phyloP scores from a whole-genome alignment of 2,329 filamentous ascomycete species.

The Aspergillus sergii region DNA sequence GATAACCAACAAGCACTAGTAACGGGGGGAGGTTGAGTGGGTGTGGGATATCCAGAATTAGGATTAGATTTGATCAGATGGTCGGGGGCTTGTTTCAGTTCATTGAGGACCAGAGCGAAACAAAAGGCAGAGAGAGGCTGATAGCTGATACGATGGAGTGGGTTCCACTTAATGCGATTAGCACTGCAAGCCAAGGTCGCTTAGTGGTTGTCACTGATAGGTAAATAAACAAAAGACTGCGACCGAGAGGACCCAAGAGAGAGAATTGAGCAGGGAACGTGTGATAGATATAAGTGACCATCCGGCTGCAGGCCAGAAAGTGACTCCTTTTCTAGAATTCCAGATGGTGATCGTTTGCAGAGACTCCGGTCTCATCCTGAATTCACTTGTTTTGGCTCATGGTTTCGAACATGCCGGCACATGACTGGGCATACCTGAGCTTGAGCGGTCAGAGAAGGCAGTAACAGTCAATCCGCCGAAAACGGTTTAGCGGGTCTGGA shows the following conservation, averaged over 20 bases:
- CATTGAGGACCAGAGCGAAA: not conserved
- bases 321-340: not conserved
- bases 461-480: not conserved
- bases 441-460: not conserved
- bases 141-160: conserved; percentile 4
- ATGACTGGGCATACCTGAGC: not conserved
- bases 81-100: conserved; percentile 6
- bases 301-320: not conserved
- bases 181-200: conserved; percentile 6
- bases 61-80: conserved; percentile 6
- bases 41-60: conserved; percentile 1
- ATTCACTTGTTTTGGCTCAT: not conserved
- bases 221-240: conserved; percentile 12
- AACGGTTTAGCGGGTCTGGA: not conserved
- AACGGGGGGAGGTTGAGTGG: not conserved
- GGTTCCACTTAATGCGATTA: conserved; percentile 7
- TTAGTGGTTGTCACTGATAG: not conserved
- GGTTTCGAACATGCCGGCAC: not conserved
- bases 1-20: conserved; percentile 7
- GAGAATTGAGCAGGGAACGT: not conserved
- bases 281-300: not conserved
- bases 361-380: not conserved
- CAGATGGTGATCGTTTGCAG: not conserved
- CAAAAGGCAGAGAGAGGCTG: not conserved
- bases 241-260: not conserved